Percentiles rank a stretch among this genome's conserved stretches.
Evolutionary conservation across 139 green algal genomes (phyloP).

Genomic region (Klebsormidium nitens): DNA sequence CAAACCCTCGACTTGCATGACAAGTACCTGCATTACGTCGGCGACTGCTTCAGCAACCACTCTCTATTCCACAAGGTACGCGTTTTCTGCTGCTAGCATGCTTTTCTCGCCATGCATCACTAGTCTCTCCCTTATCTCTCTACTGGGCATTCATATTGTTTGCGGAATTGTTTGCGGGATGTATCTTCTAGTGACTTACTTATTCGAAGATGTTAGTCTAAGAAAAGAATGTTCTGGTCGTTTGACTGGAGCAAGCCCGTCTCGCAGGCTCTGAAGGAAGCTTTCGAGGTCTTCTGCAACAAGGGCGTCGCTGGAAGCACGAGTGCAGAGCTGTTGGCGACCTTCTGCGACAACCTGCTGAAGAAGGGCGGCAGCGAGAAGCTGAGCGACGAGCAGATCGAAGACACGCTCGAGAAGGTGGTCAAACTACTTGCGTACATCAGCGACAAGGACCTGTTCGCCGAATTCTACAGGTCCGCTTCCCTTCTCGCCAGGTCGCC

Average conservation of each 20-base stretch:
- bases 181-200: too few relatives aligned
- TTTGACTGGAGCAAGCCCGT: constrained; percentile 10
- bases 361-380: constrained; percentile 89
- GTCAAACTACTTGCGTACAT: constrained; percentile 97
- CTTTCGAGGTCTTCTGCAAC: constrained; percentile 98
- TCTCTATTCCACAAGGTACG: constrained; percentile 88
- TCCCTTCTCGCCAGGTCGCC: too few relatives aligned
- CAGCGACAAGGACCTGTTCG: constrained; percentile 85
- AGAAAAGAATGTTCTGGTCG: too few relatives aligned
- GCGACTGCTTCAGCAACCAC: constrained; percentile 65
- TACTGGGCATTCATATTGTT: too few relatives aligned
- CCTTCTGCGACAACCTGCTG: constrained; percentile 95
- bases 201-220: too few relatives aligned
- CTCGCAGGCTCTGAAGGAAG: constrained; percentile 84
- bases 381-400: constrained; percentile 89
- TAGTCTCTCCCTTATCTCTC: too few relatives aligned
- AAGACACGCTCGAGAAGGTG: constrained; percentile 94
- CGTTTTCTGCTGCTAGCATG: too few relatives aligned
- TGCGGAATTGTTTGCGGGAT: too few relatives aligned
- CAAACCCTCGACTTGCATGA: constrained; percentile 89
- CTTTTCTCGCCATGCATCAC: too few relatives aligned
- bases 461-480: constrained; percentile 84
- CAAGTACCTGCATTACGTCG: constrained; percentile 73
- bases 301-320: constrained; percentile 77
- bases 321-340: constrained; percentile 94